Conservation (phyloP, 805 yeast genomes). For the Candida berthetii region DNA sequence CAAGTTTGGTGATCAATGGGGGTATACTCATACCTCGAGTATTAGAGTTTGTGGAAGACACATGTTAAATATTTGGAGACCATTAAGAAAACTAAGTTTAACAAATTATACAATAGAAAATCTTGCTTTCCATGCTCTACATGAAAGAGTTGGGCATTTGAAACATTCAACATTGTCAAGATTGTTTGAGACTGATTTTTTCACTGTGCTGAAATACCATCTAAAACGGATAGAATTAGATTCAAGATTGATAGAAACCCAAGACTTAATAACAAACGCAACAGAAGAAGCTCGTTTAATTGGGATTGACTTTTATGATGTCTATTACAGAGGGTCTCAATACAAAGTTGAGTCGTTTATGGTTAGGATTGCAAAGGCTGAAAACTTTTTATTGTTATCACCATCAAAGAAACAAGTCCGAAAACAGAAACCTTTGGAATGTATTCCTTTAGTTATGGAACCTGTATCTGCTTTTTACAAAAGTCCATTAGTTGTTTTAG, state of each 20-base stretch:
- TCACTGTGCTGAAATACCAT: constrained; percentile 40
- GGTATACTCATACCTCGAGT: constrained; percentile 70
- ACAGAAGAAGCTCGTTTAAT: constrained; percentile 80
- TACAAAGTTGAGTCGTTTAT: constrained; percentile 87
- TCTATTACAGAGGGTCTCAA: constrained; percentile 88
- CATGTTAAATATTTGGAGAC: constrained; percentile 79
- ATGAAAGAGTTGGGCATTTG: constrained; percentile 61
- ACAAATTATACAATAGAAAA: constrained; percentile 73
- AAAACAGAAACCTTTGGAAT: constrained; percentile 78
- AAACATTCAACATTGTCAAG: constrained; percentile 39
- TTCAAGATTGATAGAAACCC: constrained; percentile 34
- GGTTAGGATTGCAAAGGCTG: constrained; percentile 67
- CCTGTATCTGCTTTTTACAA: constrained; percentile 82
- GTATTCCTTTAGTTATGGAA: constrained; percentile 89
- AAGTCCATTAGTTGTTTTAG: constrained; percentile 84
- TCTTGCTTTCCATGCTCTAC: constrained; percentile 61
- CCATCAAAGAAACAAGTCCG: constrained; percentile 81
- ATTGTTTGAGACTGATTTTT: constrained; percentile 31
- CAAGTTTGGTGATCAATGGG: constrained; percentile 69
- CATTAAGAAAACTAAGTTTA: constrained; percentile 58
- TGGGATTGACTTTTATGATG: constrained; percentile 88
- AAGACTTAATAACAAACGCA: constrained; percentile 63
- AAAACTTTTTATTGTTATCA: constrained; percentile 65
- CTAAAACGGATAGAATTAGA: constrained; percentile 36
- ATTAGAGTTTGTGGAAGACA: constrained; percentile 75